These are phyloP conservation scores for Heracleum sosnowskyi DNA, from an alignment of 129 eudicot species.

Conservation along the genomic window DNA sequence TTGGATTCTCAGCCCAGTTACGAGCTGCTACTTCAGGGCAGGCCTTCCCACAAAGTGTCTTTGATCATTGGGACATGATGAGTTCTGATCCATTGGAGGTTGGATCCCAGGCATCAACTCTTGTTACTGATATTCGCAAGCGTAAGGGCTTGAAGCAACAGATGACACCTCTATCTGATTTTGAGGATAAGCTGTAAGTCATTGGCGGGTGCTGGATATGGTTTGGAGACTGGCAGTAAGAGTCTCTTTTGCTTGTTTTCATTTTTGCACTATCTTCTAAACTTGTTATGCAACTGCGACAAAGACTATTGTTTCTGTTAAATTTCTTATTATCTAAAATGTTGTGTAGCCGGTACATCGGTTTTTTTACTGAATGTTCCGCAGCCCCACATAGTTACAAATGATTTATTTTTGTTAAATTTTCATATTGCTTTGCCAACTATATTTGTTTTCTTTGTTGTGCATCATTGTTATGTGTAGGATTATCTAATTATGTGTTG, in stretches of 20 bases:
- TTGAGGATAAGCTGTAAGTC: slow-evolving; percentile 62
- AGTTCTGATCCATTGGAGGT: slow-evolving; percentile 59
- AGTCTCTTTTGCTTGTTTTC: neutral
- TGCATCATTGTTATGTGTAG: too few relatives aligned
- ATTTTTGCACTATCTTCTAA: neutral
- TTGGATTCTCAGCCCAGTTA: slow-evolving; percentile 63
- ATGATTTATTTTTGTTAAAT: neutral
- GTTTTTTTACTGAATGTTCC: neutral
- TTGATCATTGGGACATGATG: slow-evolving; percentile 92
- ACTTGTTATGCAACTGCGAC: neutral
- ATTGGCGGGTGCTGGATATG: neutral
- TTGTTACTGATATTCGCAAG: slow-evolving; percentile 52
- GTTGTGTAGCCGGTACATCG: neutral
- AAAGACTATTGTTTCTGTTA: neutral
- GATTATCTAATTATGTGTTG: too few relatives aligned
- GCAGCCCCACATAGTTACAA: neutral
- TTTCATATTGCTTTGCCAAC: neutral
- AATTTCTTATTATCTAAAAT: neutral
- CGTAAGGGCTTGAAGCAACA: slow-evolving; percentile 76
- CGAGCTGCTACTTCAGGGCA: slow-evolving; percentile 83
- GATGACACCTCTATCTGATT: slow-evolving; percentile 76
- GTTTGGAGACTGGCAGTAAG: neutral
- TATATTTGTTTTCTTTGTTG: neutral
- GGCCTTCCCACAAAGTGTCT: slow-evolving; percentile 85
- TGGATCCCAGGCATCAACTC: slow-evolving; percentile 36